Evolutionary conservation across 352 stramenopile species (phyloP), one percentile per base, ranked within the genome.

Genomic region (Pelagophyceae sp.): DNA sequence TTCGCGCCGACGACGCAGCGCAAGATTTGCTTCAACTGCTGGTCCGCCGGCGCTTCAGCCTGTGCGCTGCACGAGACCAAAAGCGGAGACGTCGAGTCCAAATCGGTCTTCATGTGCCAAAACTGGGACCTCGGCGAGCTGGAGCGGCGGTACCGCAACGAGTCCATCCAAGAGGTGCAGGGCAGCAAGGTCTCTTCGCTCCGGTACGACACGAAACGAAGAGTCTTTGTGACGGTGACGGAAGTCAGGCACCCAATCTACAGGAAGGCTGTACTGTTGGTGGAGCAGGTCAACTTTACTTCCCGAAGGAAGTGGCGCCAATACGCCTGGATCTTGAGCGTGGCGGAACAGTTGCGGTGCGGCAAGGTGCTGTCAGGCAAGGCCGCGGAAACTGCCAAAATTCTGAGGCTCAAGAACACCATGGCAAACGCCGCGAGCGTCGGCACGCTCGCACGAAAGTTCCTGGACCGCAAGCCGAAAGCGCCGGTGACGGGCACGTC

Each of bases 91-190:
- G 86, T 88, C 38, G 80, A 87, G 11, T 85, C 80, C 54, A 83
- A 88, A 25, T 80, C 84, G 54, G 88, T 94, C 65, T 82, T 96
- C 70, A 93, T 96, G 88, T 97, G 92, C 79, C 86, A 87, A 11
- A 96, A 96, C 80, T 96, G 91, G 91, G 87, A 95, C 71, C 82
- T 96, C 0, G 89, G 93, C 40, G 90, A 94, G 50, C 77, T 96
- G 1, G 86, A 90, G 25, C 87, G 90, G 51, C 91, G 93, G 80
- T 94, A 96, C 74, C 86, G 90, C 15, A 86, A 90, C 0, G 90
- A 95, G 76, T 90, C 96, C 81, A 94, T 96, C 61, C 91, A 96
- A 77, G 91, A 97, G 79, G 85, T 97, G 25, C 96, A 96, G 40
- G 88, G 91, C 83, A 91, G 93, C 72, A 85, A 91, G 38, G 92